These are phyloP conservation scores for Brassica napus DNA, from an alignment of 345 rosid species.

Conservation along the genomic window DNA sequence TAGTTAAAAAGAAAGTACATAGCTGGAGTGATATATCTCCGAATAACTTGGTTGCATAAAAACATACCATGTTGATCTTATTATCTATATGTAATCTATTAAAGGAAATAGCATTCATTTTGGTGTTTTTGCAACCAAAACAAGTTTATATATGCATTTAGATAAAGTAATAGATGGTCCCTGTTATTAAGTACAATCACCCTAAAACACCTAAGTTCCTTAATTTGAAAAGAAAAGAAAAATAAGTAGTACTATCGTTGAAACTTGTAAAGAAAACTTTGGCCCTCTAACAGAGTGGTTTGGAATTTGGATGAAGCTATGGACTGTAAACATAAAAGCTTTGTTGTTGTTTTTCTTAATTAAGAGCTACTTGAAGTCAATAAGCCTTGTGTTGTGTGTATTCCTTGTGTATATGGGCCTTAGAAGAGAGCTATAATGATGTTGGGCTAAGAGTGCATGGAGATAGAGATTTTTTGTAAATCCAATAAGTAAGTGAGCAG, in stretches of 20 bases:
- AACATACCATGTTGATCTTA: not conserved
- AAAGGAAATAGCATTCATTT: not conserved
- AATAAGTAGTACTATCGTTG: too few relatives aligned
- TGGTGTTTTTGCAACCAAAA: not conserved
- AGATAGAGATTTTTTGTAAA: not conserved
- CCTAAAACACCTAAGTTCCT: not conserved
- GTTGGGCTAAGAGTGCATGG: constrained; percentile 12
- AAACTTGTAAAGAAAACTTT: not conserved
- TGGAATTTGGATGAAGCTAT: not conserved
- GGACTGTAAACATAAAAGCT: not conserved
- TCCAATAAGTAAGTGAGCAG: not conserved
- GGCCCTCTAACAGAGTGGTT: not conserved
- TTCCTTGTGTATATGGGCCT: constrained; percentile 9
- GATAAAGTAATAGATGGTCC: not conserved
- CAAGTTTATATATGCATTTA: not conserved
- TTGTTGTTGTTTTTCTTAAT: not conserved
- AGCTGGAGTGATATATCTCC: not conserved
- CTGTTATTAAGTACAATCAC: not conserved
- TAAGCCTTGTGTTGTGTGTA: not conserved
- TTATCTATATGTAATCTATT: not conserved
- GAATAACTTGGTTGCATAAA: not conserved
- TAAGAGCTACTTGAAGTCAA: not conserved
- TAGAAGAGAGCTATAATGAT: not conserved
- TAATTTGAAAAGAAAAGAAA: not conserved
- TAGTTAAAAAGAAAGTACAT: not conserved